Evolutionary conservation across 495 filamentous ascomycete species (phyloP), one percentile per base, ranked within the genome.

Genomic region (Neurospora tetraspora): DNA sequence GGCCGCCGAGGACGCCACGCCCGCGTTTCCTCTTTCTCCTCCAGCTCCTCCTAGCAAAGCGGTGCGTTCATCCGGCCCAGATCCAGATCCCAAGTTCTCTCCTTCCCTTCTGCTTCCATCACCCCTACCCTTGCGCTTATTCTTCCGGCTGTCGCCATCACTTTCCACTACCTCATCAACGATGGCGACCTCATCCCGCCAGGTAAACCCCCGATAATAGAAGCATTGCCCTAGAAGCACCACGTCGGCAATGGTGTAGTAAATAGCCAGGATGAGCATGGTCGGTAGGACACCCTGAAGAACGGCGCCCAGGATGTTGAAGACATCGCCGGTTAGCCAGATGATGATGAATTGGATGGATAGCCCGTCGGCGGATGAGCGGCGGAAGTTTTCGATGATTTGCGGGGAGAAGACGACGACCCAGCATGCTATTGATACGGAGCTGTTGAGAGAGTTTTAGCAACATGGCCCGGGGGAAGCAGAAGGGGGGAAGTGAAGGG

Each of bases 341-440:
- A 96, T 87, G 68, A 94, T 86, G 75, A 99, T 87, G 81, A 99
- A 99, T 37, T 92, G 87, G 69, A 98, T 87, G 0, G 93, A 97
- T 0, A 99, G 87, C 6, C 93, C 96, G 78, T 98, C 92, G 61
- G 94, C 93, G 39, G 92, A 96, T 74, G 88, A 83, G 42, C 96
- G 90, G 70, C 89, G 90, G 82, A 98, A 97, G 77, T 98, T 98
- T 78, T 97, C 94, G 76, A 97, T 88, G 75, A 99, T 99, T 73
- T 99, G 96, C 10, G 96, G 96, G 1, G 94, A 94, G 84, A 97
- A 99, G 43, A 99, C 96, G 37, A 98, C 94, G 23, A 99, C 91
- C 96, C 96, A 99, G 78, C 94, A 97, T 61, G 94, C 94, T 77
- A 99, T 97, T 34, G 93, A 96, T 74, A 99, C 94, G 3, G 94